A percentile compares a stretch with the other conserved stretches of the same genome.
Evolutionary conservation across 768 basidiomycete species (phyloP).

Genomic region (Gloeostereum incarnatum): DNA sequence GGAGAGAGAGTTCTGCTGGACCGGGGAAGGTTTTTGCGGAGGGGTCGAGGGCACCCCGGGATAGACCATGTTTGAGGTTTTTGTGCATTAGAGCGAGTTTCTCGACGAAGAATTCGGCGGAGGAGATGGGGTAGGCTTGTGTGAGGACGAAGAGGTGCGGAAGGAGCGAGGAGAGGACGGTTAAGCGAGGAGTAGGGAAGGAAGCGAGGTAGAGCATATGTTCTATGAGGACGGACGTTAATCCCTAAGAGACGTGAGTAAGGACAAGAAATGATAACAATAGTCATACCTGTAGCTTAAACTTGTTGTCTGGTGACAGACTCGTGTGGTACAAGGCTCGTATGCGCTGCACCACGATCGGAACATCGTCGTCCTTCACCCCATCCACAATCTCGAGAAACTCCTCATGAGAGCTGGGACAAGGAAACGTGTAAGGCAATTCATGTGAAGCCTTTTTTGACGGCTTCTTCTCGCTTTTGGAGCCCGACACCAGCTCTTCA

Average conservation of each 20-base stretch:
- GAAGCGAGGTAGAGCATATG: slow-evolving; percentile 74
- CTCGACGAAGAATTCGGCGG: slow-evolving; percentile 68
- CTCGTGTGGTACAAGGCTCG: slow-evolving; percentile 88
- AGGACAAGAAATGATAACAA: not conserved
- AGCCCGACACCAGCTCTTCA: slow-evolving; percentile 27
- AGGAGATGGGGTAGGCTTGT: slow-evolving; percentile 70
- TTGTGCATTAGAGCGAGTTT: slow-evolving; percentile 91
- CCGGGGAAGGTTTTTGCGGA: slow-evolving; percentile 86
- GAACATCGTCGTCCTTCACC: slow-evolving; percentile 63
- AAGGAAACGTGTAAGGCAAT: slow-evolving; percentile 89
- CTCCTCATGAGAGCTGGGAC: slow-evolving; percentile 80
- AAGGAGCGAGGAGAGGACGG: slow-evolving; percentile 53
- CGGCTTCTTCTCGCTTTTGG: slow-evolving; percentile 21
- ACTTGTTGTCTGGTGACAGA: slow-evolving; percentile 84
- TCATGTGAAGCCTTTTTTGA: slow-evolving; percentile 34
- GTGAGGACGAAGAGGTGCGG: slow-evolving; percentile 76
- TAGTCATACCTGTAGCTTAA: slow-evolving; percentile 72
- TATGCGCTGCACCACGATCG: slow-evolving; percentile 82
- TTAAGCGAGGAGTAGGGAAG: slow-evolving; percentile 49
- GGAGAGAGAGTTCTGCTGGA: slow-evolving; percentile 67
- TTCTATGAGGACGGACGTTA: slow-evolving; percentile 77
- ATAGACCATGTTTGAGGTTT: slow-evolving; percentile 79
- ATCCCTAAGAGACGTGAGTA: slow-evolving; percentile 31
- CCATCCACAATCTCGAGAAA: slow-evolving; percentile 76
- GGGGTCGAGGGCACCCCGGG: slow-evolving; percentile 48